phyloP scores from a whole-genome alignment of 202 grass and related monocot species.

The Cymbopogon flexuosus region DNA sequence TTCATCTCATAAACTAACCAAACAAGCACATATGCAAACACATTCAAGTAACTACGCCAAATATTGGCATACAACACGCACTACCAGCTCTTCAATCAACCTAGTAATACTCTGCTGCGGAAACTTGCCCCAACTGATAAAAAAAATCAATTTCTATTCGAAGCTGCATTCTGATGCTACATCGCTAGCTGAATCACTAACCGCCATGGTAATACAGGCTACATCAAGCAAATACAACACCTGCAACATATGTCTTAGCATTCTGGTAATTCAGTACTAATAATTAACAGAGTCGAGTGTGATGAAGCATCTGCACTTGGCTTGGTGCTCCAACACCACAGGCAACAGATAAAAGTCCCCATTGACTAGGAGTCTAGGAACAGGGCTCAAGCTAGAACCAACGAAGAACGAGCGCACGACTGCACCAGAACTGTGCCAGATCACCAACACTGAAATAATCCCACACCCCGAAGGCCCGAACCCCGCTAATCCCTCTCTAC shows the following conservation, averaged over 20 bases:
- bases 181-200: neutral
- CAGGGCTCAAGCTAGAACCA: neutral
- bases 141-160: neutral
- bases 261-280: neutral
- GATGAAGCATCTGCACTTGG: neutral
- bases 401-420: neutral
- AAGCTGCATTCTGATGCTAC: neutral
- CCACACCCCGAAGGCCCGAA: neutral
- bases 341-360: neutral
- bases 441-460: neutral
- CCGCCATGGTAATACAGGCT: neutral
- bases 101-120: neutral
- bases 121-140: neutral
- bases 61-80: neutral
- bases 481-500: neutral
- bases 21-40: neutral
- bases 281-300: neutral
- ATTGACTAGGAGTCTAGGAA: too few relatives aligned
- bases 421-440: neutral
- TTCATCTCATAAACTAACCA: neutral
- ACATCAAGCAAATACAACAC: neutral
- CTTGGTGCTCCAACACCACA: neutral
- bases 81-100: neutral
- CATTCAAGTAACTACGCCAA: neutral
- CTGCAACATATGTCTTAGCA: neutral